Evolutionary conservation across 2,329 filamentous ascomycete species (phyloP).

Genomic region (Penicillium sumatraense): DNA sequence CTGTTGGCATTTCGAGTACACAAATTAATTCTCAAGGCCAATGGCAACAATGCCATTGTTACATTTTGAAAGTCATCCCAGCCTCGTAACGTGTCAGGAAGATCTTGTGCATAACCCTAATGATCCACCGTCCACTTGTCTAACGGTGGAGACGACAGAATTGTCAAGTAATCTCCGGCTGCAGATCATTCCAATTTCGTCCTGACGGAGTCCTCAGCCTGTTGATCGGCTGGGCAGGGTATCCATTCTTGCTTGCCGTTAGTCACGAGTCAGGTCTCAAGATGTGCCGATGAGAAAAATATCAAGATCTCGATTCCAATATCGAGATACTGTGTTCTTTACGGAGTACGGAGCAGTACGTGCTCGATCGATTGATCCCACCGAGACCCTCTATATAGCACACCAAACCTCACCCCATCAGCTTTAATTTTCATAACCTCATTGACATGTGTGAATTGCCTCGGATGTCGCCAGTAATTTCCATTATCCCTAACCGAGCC

Average conservation of each 20-base stretch:
- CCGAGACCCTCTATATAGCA: background rate
- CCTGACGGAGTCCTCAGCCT: background rate
- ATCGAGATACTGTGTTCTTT: constrained; percentile 4
- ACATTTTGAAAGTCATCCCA: background rate
- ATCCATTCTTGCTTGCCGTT: background rate
- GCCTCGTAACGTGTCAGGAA: background rate
- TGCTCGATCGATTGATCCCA: constrained; percentile 8
- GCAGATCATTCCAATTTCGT: constrained; percentile 14
- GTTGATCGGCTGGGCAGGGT: constrained; percentile 3
- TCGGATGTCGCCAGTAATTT: background rate
- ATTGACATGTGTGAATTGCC: background rate
- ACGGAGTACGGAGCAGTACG: background rate
- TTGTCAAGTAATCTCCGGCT: constrained; percentile 20
- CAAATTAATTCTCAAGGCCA: background rate
- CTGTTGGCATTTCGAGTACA: background rate
- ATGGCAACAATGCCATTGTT: background rate
- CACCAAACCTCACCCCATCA: background rate
- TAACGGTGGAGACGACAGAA: constrained; percentile 7
- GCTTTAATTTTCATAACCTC: background rate
- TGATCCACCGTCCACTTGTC: constrained; percentile 1
- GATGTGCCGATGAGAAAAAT: background rate
- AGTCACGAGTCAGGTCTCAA: background rate
- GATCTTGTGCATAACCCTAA: background rate
- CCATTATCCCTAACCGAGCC: background rate
- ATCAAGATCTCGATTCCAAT: constrained; percentile 10